Evolutionary conservation across 768 basidiomycete species (phyloP).

Genomic region (Gelatoporia subvermispora): DNA sequence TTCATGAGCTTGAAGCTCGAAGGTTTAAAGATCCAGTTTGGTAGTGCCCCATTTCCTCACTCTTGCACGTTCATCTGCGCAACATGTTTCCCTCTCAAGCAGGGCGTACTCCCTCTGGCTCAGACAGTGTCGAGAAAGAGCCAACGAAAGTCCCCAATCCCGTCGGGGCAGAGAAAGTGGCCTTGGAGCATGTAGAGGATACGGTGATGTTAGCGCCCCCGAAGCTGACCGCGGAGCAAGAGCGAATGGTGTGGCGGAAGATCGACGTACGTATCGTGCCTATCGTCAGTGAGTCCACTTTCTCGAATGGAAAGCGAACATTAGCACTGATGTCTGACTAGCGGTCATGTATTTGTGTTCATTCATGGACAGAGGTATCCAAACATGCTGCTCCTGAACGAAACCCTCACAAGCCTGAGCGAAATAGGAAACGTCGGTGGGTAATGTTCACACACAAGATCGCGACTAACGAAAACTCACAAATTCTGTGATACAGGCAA

Average conservation of each 20-base stretch:
- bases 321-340: constrained; percentile 23
- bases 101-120: too few species aligned
- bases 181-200: neutral
- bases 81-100: too few species aligned
- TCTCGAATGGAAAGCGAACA: constrained; percentile 16
- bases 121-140: neutral
- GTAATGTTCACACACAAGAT: neutral
- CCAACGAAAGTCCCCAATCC: neutral
- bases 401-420: neutral
- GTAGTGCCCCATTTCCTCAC: too few species aligned
- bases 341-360: constrained; percentile 28
- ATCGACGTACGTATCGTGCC: constrained; percentile 26
- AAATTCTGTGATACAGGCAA: constrained; percentile 11
- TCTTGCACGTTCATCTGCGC: too few species aligned
- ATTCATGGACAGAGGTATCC: constrained; percentile 21
- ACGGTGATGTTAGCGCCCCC: neutral
- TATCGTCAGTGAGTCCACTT: constrained; percentile 10
- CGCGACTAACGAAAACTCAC: neutral
- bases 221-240: constrained; percentile 15
- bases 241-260: constrained; percentile 32
- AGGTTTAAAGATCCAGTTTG: too few species aligned
- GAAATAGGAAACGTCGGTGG: constrained; percentile 15
- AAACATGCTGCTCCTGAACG: neutral
- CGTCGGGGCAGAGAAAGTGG: too few species aligned
- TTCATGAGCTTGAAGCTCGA: too few species aligned